Conservation (phyloP, 2,329 filamentous ascomycete genomes). For the Trichophaea hybrida region DNA sequence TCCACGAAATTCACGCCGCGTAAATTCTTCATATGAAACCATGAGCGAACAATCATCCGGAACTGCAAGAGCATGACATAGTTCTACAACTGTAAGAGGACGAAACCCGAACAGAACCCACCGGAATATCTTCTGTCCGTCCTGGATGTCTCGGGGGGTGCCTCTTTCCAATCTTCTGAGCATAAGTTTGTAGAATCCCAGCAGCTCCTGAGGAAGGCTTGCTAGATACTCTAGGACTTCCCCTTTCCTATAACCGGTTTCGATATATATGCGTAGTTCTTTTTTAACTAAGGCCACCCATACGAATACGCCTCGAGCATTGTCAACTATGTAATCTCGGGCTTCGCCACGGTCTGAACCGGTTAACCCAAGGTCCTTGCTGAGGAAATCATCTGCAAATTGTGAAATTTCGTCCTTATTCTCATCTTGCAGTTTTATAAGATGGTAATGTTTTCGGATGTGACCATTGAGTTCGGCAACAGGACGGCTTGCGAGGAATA, state of each 20-base stretch:
- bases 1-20: neutral
- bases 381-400: neutral
- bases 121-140: neutral
- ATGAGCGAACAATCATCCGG: neutral
- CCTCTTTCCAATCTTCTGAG: neutral
- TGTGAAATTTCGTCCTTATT: neutral
- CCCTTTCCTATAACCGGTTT: neutral
- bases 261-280: neutral
- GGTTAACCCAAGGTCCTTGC: neutral
- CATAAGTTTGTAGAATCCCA: neutral
- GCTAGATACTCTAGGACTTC: neutral
- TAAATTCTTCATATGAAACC: neutral
- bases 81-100: neutral
- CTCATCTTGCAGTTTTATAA: neutral
- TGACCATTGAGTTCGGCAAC: neutral
- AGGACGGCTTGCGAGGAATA: conserved; percentile 1
- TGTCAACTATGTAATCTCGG: neutral
- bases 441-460: neutral
- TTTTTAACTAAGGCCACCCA: neutral
- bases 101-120: neutral
- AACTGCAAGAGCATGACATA: neutral
- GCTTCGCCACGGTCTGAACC: neutral
- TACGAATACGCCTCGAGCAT: too few relatives aligned
- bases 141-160: neutral
- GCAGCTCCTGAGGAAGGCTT: neutral